phyloP scores from a whole-genome alignment of 108 stramenopile species.

The Fragilariopsis cylindrus region DNA sequence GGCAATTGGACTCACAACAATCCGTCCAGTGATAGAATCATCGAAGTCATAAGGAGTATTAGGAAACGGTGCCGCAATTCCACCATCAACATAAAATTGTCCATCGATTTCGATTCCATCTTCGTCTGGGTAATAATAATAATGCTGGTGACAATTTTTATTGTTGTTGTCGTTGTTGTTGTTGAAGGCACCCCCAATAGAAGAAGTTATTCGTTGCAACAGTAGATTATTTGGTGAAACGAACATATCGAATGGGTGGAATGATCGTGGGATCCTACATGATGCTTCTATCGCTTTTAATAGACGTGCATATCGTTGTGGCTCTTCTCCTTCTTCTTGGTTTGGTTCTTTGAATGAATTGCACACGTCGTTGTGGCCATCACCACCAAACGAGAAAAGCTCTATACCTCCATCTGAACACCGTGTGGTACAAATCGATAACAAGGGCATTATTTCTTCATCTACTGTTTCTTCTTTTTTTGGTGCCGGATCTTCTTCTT shows the following conservation, averaged over 20 bases:
- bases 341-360: background rate
- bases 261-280: constrained; percentile 53
- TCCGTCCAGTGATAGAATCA: constrained; percentile 13
- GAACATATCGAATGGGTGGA: constrained; percentile 60
- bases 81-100: constrained; percentile 53
- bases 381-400: constrained; percentile 44
- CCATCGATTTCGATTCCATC: constrained; percentile 57
- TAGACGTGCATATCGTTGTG: background rate
- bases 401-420: constrained; percentile 48
- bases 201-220: background rate
- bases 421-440: constrained; percentile 54
- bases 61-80: constrained; percentile 57
- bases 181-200: too few species aligned
- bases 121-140: constrained; percentile 42
- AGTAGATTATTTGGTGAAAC: background rate
- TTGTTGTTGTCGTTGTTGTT: too few species aligned
- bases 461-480: background rate
- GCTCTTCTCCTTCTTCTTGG: background rate
- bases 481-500: constrained; percentile 23
- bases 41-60: constrained; percentile 37
- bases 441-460: background rate
- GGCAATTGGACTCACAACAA: constrained; percentile 50
- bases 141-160: background rate
- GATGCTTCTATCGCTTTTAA: constrained; percentile 51
- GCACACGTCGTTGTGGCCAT: background rate